These are phyloP conservation scores for Umbelopsis ramanniana DNA, from an alignment of 192 early-diverging fungal genomes.

Conservation along the genomic window DNA sequence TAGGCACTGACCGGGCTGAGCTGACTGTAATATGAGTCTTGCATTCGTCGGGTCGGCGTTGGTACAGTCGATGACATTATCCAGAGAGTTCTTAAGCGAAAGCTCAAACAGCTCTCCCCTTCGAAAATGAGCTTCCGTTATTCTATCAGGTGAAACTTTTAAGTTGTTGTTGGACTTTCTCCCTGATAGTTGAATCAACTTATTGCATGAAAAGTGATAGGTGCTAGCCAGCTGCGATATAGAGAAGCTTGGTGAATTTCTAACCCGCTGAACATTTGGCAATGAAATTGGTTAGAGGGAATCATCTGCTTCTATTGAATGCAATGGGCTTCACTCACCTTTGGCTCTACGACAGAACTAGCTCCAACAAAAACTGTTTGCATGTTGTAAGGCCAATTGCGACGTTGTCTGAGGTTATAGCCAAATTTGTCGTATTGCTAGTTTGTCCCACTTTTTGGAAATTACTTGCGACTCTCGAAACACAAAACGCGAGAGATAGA, in stretches of 20 bases:
- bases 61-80: conserved; percentile 24
- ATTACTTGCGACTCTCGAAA: too few relatives aligned
- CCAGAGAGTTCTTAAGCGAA: conserved; percentile 2
- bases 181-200: conserved; percentile 27
- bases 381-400: too few relatives aligned
- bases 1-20: conserved; percentile 26
- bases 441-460: too few relatives aligned
- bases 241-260: background rate
- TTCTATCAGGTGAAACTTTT: background rate
- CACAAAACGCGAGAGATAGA: too few relatives aligned
- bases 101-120: conserved; percentile 31
- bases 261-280: background rate
- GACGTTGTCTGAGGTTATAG: too few relatives aligned
- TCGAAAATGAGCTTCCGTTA: conserved; percentile 21
- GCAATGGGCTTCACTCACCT: too few relatives aligned
- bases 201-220: conserved; percentile 37
- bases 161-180: conserved; percentile 6
- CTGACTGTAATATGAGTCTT: conserved; percentile 2
- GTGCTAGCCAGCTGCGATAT: conserved; percentile 22
- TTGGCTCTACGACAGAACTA: too few relatives aligned
- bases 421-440: too few relatives aligned
- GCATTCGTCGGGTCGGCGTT: background rate
- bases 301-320: too few relatives aligned
- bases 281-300: too few relatives aligned
- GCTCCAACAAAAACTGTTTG: too few relatives aligned